Conservation (phyloP, 2,329 filamentous ascomycete species). For the Claviceps spartinae region DNA sequence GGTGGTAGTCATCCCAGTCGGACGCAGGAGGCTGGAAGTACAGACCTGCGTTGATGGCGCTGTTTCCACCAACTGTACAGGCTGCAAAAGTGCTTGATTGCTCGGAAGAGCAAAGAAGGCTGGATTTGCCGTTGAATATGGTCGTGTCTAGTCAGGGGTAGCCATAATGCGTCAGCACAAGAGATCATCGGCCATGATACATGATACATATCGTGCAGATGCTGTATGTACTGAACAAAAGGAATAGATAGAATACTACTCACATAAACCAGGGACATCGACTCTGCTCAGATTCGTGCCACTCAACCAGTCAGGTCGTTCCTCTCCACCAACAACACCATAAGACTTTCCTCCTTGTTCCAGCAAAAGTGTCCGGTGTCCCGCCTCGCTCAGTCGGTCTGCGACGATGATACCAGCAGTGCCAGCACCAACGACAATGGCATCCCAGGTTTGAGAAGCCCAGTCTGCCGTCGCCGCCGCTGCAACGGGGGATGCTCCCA, state of each 20-base stretch:
- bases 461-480: constrained; percentile 3
- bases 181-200: background rate
- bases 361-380: constrained; percentile 36
- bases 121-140: constrained; percentile 29
- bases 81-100: constrained; percentile 30
- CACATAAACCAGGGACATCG: constrained; percentile 37
- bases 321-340: constrained; percentile 32
- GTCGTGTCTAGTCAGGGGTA: constrained; percentile 28
- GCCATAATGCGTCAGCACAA: background rate
- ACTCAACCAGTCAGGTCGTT: constrained; percentile 32
- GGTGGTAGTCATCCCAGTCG: constrained; percentile 37
- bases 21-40: constrained; percentile 39
- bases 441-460: constrained; percentile 10
- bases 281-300: constrained; percentile 34
- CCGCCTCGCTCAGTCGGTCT: constrained; percentile 35
- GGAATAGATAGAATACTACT: constrained; percentile 1
- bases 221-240: too few relatives aligned
- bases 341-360: constrained; percentile 38
- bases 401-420: constrained; percentile 39
- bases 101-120: constrained; percentile 26
- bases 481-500: background rate
- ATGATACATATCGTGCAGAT: too few relatives aligned
- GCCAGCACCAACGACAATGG: constrained; percentile 34
- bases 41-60: constrained; percentile 39
- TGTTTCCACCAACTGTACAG: constrained; percentile 37